Evolutionary conservation across 345 rosid species (phyloP), one percentile per base, ranked within the genome.

Genomic region (Lenwebbia sp.): DNA sequence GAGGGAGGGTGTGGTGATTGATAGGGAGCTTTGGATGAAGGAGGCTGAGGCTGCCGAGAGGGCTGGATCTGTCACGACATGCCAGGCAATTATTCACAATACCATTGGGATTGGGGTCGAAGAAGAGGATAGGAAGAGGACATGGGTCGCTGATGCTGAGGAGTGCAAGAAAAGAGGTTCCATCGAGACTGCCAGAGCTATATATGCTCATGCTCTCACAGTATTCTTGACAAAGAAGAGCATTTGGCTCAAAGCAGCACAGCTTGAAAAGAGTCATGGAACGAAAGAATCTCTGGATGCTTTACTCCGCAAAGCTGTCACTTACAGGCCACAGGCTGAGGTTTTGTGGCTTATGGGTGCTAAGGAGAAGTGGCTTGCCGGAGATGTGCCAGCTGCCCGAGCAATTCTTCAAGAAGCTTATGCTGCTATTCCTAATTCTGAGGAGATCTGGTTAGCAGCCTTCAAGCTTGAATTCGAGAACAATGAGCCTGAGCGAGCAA

Each of bases 301-400:
- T 41, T 90, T 95, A 86, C 90, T 96, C 86, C 93, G 96, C 41
- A 94, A 91, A 89, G 98, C 99, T 17, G 98, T 95, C 83, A 94
- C 95, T 11, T 96, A 95, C 83, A 92, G 93, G 82, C 99, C 99
- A 41, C 98, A 96, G 87, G 98, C 98, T 86, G 98, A 96, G 90
- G 98, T 96, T 87, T 91, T 96, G 83, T 95, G 99, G 99, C 98
- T 96, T 75, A 95, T 96, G 99, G 98, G 97, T 85, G 99, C 99
- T 41, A 96, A 95, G 88, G 99, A 96, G 90, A 96, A 96, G 88
- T 95, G 99, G 99, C 98, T 96, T 87, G 96, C 98, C 53, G 98
- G 98, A 85, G 99, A 96, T 91, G 99, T 96, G 81, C 95, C 95
- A 62, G 93, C 97, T 52, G 98, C 98, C 28, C 94, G 99, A 85